These are phyloP conservation scores for Fraxinus sp. DNA, from an alignment of 305 asterid genomes.

Conservation along the genomic window DNA sequence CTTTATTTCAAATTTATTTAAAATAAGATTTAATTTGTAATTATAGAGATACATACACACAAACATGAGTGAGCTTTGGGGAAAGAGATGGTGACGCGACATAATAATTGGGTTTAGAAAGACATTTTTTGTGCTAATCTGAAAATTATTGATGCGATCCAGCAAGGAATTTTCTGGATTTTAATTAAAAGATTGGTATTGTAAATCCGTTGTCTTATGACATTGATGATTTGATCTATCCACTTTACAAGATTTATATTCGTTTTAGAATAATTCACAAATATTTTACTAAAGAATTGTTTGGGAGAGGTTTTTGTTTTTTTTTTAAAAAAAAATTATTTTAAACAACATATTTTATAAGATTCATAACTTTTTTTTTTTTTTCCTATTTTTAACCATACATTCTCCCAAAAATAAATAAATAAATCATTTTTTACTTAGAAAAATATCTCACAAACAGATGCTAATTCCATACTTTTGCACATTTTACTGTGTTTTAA, in stretches of 20 bases:
- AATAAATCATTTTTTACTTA: background rate
- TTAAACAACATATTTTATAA: background rate
- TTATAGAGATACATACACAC: background rate
- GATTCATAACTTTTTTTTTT: too few relatives aligned
- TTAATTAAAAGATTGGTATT: background rate
- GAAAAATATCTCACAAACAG: too few relatives aligned
- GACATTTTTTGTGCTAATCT: background rate
- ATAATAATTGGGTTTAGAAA: too few relatives aligned
- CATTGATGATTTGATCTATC: background rate
- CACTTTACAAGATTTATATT: background rate
- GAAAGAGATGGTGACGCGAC: background rate
- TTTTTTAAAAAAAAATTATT: too few relatives aligned
- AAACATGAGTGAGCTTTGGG: background rate
- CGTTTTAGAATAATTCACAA: background rate
- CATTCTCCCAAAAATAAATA: too few relatives aligned
- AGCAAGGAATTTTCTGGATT: background rate
- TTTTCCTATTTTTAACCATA: too few relatives aligned
- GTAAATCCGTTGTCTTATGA: background rate
- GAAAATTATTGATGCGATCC: background rate
- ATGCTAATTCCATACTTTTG: background rate
- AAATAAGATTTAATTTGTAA: too few relatives aligned
- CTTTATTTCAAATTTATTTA: too few relatives aligned
- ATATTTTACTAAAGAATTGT: too few relatives aligned
- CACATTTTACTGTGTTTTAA: background rate
- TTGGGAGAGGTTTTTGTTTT: background rate